Evolutionary conservation across 176 grass and related monocot genomes (phyloP), one percentile per base, ranked within the genome.

Genomic region (Ensete glaucum): DNA sequence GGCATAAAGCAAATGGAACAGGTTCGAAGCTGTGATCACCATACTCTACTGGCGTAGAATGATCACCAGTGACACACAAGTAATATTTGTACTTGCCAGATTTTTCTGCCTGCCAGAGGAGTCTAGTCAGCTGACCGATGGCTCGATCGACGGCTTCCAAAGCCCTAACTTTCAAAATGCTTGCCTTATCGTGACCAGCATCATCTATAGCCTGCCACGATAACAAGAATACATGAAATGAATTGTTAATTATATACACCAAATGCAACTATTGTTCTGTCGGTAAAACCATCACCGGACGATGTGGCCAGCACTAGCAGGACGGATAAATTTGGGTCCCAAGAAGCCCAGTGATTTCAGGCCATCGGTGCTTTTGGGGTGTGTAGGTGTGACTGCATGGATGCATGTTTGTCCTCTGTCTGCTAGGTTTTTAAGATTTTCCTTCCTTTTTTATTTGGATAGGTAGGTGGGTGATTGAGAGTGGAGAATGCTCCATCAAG

Each of bases 1-100:
- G 69, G 50, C 90, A 98, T 21, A 98, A 51, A 11, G 80, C 78
- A 73, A 98, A 98, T 9, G 95, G 95, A 12, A 98, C 84, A 0
- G 90, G 95, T 63, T 98, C 90, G 0, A 93, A 98, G 70, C 95
- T 93, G 75, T 98, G 95, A 73, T 93, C 95, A 9, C 95, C 88
- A 4, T 93, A 98, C 76, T 98, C 95, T 53, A 98, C 90, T 5
- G 90, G 90, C 67, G 95, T 98, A 19, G 95, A 93, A 78, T 98
- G 95, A 79, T 98, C 95, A 73, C 95, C 86, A 19, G 95, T 93
- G 64, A 98, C 84, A 71, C 95, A 98, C 0, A 98, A 49, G 67
- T 87, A 89, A 55, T 91, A 98, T 17, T 87, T 84, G 65, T 78
- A 93, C 16, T 80, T 82, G 57, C 90, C 86, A 1, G 84, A 83